Evolutionary conservation across 2,329 filamentous ascomycete genomes (phyloP).

Genomic region (Orbilia brochopaga): DNA sequence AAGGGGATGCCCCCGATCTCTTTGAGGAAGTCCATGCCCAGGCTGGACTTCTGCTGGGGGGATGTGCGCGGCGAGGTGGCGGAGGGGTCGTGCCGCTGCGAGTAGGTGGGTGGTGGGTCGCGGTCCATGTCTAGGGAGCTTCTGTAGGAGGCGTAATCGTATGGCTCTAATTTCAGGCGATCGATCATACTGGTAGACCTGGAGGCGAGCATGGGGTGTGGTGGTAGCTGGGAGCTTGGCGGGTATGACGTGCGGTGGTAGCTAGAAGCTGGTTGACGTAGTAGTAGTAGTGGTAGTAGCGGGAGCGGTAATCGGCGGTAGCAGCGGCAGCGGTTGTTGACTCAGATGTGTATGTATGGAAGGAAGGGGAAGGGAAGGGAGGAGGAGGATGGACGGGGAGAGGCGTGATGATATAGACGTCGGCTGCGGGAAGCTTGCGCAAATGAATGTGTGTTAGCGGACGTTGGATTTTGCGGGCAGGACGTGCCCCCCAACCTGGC

Average conservation of each 20-base stretch:
- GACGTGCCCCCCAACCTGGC: background rate
- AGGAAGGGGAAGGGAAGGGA: background rate
- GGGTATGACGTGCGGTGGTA: background rate
- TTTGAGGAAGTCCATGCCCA: slow-evolving; percentile 17
- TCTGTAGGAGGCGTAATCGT: background rate
- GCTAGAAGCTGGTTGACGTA: background rate
- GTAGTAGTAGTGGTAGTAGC: too few relatives aligned
- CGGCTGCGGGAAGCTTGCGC: background rate
- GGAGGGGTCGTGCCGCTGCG: background rate
- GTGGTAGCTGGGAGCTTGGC: background rate
- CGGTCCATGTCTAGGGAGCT: slow-evolving; percentile 9
- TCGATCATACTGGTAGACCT: slow-evolving; percentile 10
- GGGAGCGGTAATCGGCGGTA: too few relatives aligned
- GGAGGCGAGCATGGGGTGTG: background rate
- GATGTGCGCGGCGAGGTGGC: background rate
- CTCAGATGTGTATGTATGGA: too few relatives aligned
- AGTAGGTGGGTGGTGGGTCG: slow-evolving; percentile 15
- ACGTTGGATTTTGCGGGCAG: slow-evolving; percentile 40
- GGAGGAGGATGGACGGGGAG: background rate
- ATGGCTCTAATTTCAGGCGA: slow-evolving; percentile 29
- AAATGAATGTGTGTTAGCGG: slow-evolving; percentile 24
- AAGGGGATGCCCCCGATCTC: slow-evolving; percentile 21
- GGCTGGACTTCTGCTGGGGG: background rate
- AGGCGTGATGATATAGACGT: background rate
- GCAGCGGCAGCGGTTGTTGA: too few relatives aligned